Evolutionary conservation across 345 rosid genomes (phyloP), one percentile per base, ranked within the genome.

Genomic region (Corymbia maculata): DNA sequence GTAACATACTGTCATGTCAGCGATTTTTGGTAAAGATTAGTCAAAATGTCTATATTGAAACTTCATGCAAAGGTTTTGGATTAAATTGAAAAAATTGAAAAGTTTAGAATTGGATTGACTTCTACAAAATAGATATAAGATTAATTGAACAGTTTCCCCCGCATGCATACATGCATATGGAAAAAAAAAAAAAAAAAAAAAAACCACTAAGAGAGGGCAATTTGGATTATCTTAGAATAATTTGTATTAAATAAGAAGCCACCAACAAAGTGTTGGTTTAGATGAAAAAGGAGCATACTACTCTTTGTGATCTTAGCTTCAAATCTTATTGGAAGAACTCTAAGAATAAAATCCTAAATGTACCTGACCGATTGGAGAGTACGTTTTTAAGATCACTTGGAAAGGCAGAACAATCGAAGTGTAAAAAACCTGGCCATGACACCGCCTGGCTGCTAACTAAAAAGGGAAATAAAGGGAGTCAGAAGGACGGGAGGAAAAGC

Each of bases 11-110:
- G n/a, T n/a, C n/a, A 19, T 0, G 0, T 36, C 2, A 17, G 47
- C 9, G 26, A 75, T 36, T 75, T 36, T 10, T 8, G 1, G 13
- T 70, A 2, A 32, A 66, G 32, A 32, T 70, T 70, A 24, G 10
- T 36, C 0, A 0, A 10, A 32, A 32, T 32, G 0, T 1, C 9
- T 70, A 66, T 15, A 32, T 32, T 32, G 44, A 70, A 16, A 68
- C 15, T 68, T 68, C 0, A 0, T 4, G 11, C 0, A 0, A 11
- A 59, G 0, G 7, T 0, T 26, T 59, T 26, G 0, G 17, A 64
- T 9, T 64, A 13, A 64, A n/a, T 64, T 64, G 2, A 0, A 12
- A 64, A 61, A 61, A 3, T 28, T 12, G 0, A n/a, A 64, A 64
- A 15, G 0, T 30, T 30, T 15, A 30, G 0, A 8, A 68, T 15